Evolutionary conservation across 495 filamentous ascomycete species (phyloP).

Genomic region (Xylaria sp.): DNA sequence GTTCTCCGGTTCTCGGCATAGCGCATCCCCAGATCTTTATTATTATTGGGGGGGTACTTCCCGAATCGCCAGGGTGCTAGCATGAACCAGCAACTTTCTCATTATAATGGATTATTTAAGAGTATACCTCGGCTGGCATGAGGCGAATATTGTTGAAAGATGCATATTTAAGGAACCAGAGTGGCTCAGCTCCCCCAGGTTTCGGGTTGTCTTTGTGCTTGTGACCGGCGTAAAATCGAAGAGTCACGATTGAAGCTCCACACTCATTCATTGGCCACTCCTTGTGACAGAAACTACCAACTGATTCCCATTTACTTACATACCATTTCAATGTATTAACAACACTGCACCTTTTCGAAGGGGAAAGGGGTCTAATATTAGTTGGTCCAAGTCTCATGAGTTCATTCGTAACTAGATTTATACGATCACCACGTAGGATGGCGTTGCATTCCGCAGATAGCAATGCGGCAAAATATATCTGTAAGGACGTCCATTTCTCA

Average conservation of each 20-base stretch:
- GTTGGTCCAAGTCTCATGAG: slow-evolving; percentile 28
- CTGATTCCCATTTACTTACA: not conserved
- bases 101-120: not conserved
- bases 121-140: not conserved
- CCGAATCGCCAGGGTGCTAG: not conserved
- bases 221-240: not conserved
- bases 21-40: not conserved
- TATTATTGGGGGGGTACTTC: not conserved
- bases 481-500: slow-evolving; percentile 50
- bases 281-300: not conserved
- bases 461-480: slow-evolving; percentile 55
- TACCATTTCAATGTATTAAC: not conserved
- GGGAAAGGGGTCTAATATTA: not conserved
- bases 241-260: not conserved
- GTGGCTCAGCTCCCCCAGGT: not conserved
- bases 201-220: not conserved
- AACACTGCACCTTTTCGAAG: not conserved
- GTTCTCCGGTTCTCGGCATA: not conserved
- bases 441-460: slow-evolving; percentile 54
- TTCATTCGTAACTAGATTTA: slow-evolving; percentile 29
- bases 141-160: not conserved
- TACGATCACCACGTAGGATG: slow-evolving; percentile 45
- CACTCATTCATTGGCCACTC: not conserved
- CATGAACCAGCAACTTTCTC: not conserved
- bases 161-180: not conserved